A percentile compares a stretch with the other conserved stretches of the same genome.
Evolutionary conservation across 1,284 basidiomycete species (phyloP).

Genomic region (Wolfiporia cocos): DNA sequence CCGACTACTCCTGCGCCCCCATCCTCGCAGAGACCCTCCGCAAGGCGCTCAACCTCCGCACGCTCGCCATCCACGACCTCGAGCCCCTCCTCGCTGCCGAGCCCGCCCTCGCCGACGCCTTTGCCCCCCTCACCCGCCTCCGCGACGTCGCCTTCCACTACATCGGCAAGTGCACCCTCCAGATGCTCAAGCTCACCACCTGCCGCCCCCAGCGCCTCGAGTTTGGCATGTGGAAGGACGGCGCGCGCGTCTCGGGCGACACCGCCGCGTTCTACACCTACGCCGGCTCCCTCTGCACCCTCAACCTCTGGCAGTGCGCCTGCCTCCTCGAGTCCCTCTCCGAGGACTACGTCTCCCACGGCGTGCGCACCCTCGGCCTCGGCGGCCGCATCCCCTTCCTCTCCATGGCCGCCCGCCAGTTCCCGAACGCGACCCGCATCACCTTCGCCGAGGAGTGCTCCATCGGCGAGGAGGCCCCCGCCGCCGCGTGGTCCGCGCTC

Average conservation of each 20-base stretch:
- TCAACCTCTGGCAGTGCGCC: constrained; percentile 20
- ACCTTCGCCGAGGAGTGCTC: constrained; percentile 20
- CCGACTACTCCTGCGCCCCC: constrained; percentile 16
- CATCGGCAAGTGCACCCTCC: constrained; percentile 18
- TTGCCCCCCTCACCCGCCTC: constrained; percentile 12
- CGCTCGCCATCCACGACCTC: constrained; percentile 17
- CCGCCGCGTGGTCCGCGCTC: constrained; percentile 15
- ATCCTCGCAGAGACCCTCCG: constrained; percentile 15
- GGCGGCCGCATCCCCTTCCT: constrained; percentile 18
- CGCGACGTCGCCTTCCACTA: constrained; percentile 17
- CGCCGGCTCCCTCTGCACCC: constrained; percentile 12
- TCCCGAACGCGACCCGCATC: constrained; percentile 18
- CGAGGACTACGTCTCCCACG: constrained; percentile 14
- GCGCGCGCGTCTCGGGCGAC: constrained; percentile 18
- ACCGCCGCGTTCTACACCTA: constrained; percentile 15
- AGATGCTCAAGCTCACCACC: constrained; percentile 15
- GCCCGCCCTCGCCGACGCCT: constrained; percentile 16
- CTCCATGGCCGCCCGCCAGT: constrained; percentile 15
- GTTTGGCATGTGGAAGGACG: constrained; percentile 20
- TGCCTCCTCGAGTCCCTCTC: constrained; percentile 19
- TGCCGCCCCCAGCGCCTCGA: constrained; percentile 16
- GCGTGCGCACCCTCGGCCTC: constrained; percentile 17
- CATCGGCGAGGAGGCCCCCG: constrained; percentile 16
- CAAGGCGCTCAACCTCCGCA: constrained; percentile 15
- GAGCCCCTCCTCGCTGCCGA: constrained; percentile 18